phyloP scores from a whole-genome alignment of 2,329 filamentous ascomycete genomes.

The Claviceps maximensis region DNA sequence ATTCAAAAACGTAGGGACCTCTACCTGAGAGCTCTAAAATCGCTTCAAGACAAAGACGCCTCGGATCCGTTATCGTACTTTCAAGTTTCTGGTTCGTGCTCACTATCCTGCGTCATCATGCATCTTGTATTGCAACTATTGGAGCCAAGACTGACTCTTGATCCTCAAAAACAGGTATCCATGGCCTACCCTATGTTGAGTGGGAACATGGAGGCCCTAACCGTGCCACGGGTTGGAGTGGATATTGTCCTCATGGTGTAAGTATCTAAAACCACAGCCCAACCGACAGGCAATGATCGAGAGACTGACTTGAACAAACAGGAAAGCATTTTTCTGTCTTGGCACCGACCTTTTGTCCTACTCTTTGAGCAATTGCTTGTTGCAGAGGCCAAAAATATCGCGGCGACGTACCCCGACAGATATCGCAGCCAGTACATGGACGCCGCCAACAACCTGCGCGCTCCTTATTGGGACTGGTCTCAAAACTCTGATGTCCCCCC shows the following conservation, averaged over 20 bases:
- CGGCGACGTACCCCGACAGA: conserved; percentile 26
- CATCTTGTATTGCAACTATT: not conserved
- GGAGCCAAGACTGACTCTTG: not conserved
- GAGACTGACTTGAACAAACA: conserved; percentile 11
- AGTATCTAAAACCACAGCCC: conserved; percentile 6
- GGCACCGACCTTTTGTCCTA: conserved; percentile 43
- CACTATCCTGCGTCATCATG: not conserved
- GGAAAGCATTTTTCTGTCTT: conserved; percentile 37
- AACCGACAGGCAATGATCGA: not conserved
- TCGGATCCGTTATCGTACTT: conserved; percentile 35
- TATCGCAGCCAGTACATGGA: conserved; percentile 24
- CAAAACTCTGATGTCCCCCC: conserved; percentile 27
- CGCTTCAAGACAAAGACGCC: conserved; percentile 28
- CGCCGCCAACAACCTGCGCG: conserved; percentile 32
- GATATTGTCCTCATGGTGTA: conserved; percentile 37
- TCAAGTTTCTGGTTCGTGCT: conserved; percentile 30
- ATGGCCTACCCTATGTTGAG: conserved; percentile 28
- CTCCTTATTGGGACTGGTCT: conserved; percentile 45
- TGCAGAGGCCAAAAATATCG: conserved; percentile 31
- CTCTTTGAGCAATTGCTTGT: conserved; percentile 45
- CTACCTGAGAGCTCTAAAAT: conserved; percentile 31
- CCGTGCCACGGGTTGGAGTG: conserved; percentile 18
- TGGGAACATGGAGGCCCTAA: conserved; percentile 27
- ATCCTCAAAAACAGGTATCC: conserved; percentile 19
- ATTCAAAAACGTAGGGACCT: conserved; percentile 27